These are phyloP conservation scores for Tilletia indica DNA, from an alignment of 1,284 basidiomycete genomes.

Conservation along the genomic window DNA sequence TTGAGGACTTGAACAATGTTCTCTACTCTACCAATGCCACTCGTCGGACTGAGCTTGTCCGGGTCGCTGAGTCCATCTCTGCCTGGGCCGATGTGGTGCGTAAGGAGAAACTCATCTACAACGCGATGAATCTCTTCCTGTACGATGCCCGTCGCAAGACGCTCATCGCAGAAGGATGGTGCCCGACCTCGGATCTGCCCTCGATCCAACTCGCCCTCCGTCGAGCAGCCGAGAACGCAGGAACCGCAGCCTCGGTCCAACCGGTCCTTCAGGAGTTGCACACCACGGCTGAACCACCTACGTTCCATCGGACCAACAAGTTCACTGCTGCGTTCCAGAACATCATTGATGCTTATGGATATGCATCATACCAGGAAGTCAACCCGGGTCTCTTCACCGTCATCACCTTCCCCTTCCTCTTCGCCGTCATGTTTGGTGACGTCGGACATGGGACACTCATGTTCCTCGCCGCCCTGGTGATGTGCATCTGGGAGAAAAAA, in stretches of 20 bases:
- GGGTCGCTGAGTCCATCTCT: slow-evolving; percentile 78
- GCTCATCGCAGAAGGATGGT: slow-evolving; percentile 96
- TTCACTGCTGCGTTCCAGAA: slow-evolving; percentile 97
- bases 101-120: slow-evolving; percentile 88
- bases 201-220: slow-evolving; percentile 83
- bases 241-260: slow-evolving; percentile 72
- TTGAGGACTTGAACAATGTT: slow-evolving; percentile 89
- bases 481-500: slow-evolving; percentile 82
- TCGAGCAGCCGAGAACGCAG: slow-evolving; percentile 91
- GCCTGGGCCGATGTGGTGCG: slow-evolving; percentile 91
- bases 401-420: slow-evolving; percentile 95
- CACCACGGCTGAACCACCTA: slow-evolving; percentile 89
- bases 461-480: slow-evolving; percentile 71
- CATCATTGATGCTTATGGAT: slow-evolving; percentile 96
- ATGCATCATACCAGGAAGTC: slow-evolving; percentile 91
- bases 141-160: slow-evolving; percentile 92
- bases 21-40: slow-evolving; percentile 65
- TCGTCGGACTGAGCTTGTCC: slow-evolving; percentile 78
- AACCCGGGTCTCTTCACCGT: slow-evolving; percentile 94
- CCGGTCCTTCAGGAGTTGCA: slow-evolving; percentile 88
- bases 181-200: slow-evolving; percentile 84
- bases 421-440: slow-evolving; percentile 99
- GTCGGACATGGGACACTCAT: slow-evolving; percentile 92
- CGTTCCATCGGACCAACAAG: slow-evolving; percentile 91
- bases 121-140: slow-evolving; percentile 65